phyloP scores from a whole-genome alignment of 176 grass and related monocot genomes.

The Canna indica region DNA sequence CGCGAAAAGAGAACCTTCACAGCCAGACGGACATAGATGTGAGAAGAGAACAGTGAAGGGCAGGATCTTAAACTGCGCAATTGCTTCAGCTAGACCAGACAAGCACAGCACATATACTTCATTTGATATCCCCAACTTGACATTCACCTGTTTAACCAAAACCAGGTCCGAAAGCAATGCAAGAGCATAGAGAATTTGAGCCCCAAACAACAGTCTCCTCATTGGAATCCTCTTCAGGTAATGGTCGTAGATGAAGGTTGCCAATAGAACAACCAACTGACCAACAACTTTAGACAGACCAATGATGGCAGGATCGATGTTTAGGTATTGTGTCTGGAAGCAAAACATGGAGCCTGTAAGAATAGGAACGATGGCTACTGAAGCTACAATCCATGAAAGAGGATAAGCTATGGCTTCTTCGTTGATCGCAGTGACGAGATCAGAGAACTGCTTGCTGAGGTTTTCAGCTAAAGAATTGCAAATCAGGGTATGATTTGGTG shows the following conservation, averaged over 20 bases:
- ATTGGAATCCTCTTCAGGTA: constrained; percentile 53
- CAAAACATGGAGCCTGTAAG: constrained; percentile 78
- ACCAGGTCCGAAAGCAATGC: constrained; percentile 54
- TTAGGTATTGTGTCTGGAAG: constrained; percentile 65
- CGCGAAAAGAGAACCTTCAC: constrained; percentile 71
- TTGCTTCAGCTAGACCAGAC: constrained; percentile 66
- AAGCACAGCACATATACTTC: constrained; percentile 56
- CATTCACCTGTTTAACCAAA: constrained; percentile 71
- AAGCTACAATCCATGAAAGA: constrained; percentile 68
- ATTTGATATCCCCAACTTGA: constrained; percentile 63
- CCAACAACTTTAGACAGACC: constrained; percentile 68
- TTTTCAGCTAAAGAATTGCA: constrained; percentile 31
- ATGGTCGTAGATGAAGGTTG: constrained; percentile 44
- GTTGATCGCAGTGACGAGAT: constrained; percentile 36
- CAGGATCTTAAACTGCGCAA: constrained; percentile 83
- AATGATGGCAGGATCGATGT: constrained; percentile 64
- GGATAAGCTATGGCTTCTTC: constrained; percentile 47
- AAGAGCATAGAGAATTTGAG: constrained; percentile 59
- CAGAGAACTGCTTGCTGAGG: constrained; percentile 45
- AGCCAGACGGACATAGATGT: constrained; percentile 50
- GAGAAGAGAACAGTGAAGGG: constrained; percentile 71
- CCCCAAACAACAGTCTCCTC: constrained; percentile 36
- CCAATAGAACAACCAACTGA: constrained; percentile 57
- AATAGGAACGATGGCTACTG: constrained; percentile 57
- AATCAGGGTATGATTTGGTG: constrained; percentile 10